phyloP scores from a whole-genome alignment of 2,329 filamentous ascomycete species.

The Knoxdaviesia proteae region DNA sequence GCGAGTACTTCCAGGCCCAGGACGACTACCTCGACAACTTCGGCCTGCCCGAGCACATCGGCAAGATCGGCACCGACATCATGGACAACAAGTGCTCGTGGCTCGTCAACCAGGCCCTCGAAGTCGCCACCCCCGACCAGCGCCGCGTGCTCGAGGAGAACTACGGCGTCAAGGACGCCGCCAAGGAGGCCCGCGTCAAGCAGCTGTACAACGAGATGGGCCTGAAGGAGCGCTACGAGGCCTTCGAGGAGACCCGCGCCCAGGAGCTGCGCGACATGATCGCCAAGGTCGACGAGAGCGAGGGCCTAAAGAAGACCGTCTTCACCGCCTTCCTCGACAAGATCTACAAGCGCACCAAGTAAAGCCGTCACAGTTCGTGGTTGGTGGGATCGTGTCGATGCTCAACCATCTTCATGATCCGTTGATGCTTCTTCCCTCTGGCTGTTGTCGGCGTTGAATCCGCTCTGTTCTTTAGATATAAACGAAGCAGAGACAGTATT shows the following conservation, averaged over 20 bases:
- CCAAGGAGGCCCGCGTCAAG: constrained; percentile 72
- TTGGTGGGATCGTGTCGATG: too few relatives aligned
- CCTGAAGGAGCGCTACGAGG: constrained; percentile 63
- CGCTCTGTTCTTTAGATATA: too few relatives aligned
- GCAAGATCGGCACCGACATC: constrained; percentile 98
- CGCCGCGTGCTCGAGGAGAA: constrained; percentile 72
- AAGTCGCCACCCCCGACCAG: constrained; percentile 64
- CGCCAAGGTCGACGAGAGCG: constrained; percentile 58
- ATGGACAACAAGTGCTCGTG: constrained; percentile 99
- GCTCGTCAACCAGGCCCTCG: constrained; percentile 87
- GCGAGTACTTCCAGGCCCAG: constrained; percentile 98
- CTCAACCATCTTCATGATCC: too few relatives aligned
- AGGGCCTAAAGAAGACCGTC: constrained; percentile 74
- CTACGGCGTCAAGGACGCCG: constrained; percentile 80
- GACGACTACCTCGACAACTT: constrained; percentile 99
- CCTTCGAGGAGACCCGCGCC: constrained; percentile 78
- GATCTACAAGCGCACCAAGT: constrained; percentile 98
- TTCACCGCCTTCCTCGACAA: constrained; percentile 83
- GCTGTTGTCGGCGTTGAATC: too few relatives aligned
- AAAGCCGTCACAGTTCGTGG: constrained; percentile 12
- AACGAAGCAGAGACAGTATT: too few relatives aligned
- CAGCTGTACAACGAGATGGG: constrained; percentile 69
- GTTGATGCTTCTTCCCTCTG: too few relatives aligned
- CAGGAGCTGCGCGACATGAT: constrained; percentile 61
- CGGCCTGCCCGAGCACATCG: constrained; percentile 75